A percentile compares a stretch with the other conserved stretches of the same genome.
Evolutionary conservation across 345 rosid genomes (phyloP).

Genomic region (Nephelium lappaceum): DNA sequence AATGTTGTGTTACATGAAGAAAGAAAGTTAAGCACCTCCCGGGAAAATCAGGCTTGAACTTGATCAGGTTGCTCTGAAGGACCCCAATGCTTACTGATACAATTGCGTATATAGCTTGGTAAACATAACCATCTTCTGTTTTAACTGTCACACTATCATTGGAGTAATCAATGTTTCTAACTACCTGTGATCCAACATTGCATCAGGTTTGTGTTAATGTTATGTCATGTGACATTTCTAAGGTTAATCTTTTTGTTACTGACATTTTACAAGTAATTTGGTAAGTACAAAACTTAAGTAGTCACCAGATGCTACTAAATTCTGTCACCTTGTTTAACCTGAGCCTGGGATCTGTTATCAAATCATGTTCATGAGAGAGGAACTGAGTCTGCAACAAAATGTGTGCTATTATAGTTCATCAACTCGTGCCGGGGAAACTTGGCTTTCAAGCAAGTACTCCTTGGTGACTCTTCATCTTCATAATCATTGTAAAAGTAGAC

Average conservation of each 20-base stretch:
- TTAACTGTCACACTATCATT: slow-evolving; percentile 24
- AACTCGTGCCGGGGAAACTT: slow-evolving; percentile 22
- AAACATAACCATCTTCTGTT: slow-evolving; percentile 35
- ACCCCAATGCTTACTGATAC: slow-evolving; percentile 39
- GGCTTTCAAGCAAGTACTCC: slow-evolving; percentile 34
- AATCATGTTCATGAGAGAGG: slow-evolving; percentile 9
- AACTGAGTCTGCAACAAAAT: slow-evolving; percentile 32
- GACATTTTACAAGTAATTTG: neutral
- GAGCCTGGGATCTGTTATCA: too few relatives aligned
- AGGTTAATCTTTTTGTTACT: slow-evolving; percentile 8
- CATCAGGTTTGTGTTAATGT: neutral
- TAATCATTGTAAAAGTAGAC: slow-evolving; percentile 36
- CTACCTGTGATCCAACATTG: neutral
- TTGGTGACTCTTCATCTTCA: slow-evolving; percentile 40
- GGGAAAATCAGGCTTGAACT: slow-evolving; percentile 32
- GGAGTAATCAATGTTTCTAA: slow-evolving; percentile 25
- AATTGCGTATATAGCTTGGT: slow-evolving; percentile 24
- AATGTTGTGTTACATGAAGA: too few relatives aligned
- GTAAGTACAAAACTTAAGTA: neutral
- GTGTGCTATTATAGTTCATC: neutral
- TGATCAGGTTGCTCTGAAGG: slow-evolving; percentile 33
- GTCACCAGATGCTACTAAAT: neutral
- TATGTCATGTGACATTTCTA: too few relatives aligned
- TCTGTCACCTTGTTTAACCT: too few relatives aligned
- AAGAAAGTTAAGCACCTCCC: neutral